These are phyloP conservation scores for Yamadazyma dushanensis DNA, from an alignment of 1,139 yeast genomes.

Conservation along the genomic window DNA sequence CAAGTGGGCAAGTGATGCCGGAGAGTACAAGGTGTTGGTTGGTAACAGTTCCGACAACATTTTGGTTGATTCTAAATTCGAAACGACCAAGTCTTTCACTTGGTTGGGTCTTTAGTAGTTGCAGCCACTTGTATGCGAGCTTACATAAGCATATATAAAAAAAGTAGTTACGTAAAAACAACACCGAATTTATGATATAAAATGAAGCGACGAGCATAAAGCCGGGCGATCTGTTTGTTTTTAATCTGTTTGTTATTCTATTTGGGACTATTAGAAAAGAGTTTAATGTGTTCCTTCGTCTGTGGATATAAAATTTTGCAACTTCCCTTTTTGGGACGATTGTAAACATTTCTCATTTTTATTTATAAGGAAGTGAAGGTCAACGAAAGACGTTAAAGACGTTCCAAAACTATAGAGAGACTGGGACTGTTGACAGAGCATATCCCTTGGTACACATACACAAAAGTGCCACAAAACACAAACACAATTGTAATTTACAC, in stretches of 20 bases:
- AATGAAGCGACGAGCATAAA: too few relatives aligned
- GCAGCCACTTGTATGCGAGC: not conserved
- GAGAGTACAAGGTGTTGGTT: constrained; percentile 46
- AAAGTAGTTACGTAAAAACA: too few relatives aligned
- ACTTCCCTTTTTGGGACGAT: constrained; percentile 1
- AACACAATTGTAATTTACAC: constrained; percentile 5
- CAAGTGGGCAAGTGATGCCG: constrained; percentile 54
- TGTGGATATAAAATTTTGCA: not conserved
- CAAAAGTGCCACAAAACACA: constrained; percentile 3
- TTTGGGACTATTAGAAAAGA: too few relatives aligned
- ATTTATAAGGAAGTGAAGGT: too few relatives aligned
- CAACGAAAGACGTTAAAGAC: too few relatives aligned
- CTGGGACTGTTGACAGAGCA: too few relatives aligned
- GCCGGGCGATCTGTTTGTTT: too few relatives aligned
- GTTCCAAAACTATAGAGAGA: too few relatives aligned
- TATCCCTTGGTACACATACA: not conserved
- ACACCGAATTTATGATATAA: too few relatives aligned
- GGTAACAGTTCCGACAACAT: constrained; percentile 38
- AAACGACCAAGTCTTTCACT: constrained; percentile 22
- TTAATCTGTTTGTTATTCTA: too few relatives aligned
- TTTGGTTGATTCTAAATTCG: constrained; percentile 33
- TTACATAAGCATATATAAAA: too few relatives aligned
- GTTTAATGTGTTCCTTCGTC: constrained; percentile 1
- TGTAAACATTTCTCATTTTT: constrained; percentile 5
- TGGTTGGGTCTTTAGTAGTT: constrained; percentile 22